Percentiles rank a stretch among this genome's conserved stretches.
phyloP scores from a whole-genome alignment of 495 filamentous ascomycete species.

The Penicillium cataractarum region DNA sequence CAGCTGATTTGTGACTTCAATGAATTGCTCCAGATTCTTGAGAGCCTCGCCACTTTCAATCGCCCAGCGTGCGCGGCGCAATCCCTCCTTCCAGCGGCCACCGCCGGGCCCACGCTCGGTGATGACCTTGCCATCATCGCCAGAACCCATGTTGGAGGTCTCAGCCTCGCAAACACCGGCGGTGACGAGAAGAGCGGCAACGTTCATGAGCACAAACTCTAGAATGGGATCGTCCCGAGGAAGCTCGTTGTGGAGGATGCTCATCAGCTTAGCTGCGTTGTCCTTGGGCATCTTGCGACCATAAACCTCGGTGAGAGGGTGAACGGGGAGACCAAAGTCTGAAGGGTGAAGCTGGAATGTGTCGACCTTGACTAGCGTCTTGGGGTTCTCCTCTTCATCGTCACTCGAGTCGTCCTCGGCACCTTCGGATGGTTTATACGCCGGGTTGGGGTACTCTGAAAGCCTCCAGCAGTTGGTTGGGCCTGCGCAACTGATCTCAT shows the following conservation, averaged over 20 bases:
- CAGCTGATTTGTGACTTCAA: constrained; percentile 58
- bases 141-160: constrained; percentile 72
- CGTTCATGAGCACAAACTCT: constrained; percentile 93
- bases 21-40: constrained; percentile 70
- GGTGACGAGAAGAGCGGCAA: constrained; percentile 82
- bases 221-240: constrained; percentile 78
- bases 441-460: constrained; percentile 55
- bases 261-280: constrained; percentile 81
- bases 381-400: constrained; percentile 44
- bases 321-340: constrained; percentile 81
- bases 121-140: constrained; percentile 73
- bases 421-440: constrained; percentile 32
- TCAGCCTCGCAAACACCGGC: constrained; percentile 86
- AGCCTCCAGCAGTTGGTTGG: constrained; percentile 86
- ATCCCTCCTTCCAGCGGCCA: constrained; percentile 89
- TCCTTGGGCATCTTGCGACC: constrained; percentile 84
- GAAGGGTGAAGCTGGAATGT: constrained; percentile 74
- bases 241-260: constrained; percentile 73
- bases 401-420: constrained; percentile 40
- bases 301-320: constrained; percentile 75
- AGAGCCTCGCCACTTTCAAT: constrained; percentile 81
- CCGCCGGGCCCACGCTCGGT: constrained; percentile 80
- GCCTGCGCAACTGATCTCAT: constrained; percentile 91
- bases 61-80: constrained; percentile 80
- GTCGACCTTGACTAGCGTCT: constrained; percentile 60